These are phyloP conservation scores for Geotrichum citri-aurantii DNA, from an alignment of 1,139 yeast genomes.

Conservation along the genomic window DNA sequence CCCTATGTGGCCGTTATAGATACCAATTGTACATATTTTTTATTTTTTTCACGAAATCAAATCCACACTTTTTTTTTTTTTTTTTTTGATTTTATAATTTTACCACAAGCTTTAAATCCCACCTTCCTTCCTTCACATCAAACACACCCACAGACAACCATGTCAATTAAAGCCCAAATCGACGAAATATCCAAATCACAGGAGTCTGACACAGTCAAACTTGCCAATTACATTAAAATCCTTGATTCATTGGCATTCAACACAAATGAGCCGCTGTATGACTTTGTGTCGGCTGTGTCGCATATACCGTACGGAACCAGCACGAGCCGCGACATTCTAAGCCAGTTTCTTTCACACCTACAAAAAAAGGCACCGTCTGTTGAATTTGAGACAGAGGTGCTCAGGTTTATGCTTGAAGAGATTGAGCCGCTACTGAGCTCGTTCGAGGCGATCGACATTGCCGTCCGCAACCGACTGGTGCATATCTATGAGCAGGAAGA, in stretches of 20 bases:
- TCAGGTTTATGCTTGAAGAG: constrained; percentile 17
- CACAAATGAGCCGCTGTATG: not conserved
- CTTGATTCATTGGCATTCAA: not conserved
- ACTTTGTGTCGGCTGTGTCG: constrained; percentile 13
- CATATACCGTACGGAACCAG: constrained; percentile 18
- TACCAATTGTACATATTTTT: not conserved
- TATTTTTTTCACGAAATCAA: not conserved
- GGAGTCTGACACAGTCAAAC: constrained; percentile 10
- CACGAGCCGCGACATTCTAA: constrained; percentile 11
- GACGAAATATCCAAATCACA: constrained; percentile 9
- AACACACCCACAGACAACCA: not conserved
- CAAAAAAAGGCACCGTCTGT: not conserved
- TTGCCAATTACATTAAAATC: constrained; percentile 1
- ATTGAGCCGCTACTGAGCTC: constrained; percentile 26
- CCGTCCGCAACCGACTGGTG: constrained; percentile 27
- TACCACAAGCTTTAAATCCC: not conserved
- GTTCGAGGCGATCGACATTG: constrained; percentile 29
- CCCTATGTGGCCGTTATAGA: not conserved
- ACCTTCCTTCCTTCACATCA: not conserved
- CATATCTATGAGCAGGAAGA: constrained; percentile 27
- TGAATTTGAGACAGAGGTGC: constrained; percentile 17
- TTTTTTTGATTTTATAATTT: not conserved
- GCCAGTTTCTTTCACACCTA: not conserved
- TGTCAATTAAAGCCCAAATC: constrained; percentile 11
- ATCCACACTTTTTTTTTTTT: no score